phyloP scores from a whole-genome alignment of 768 basidiomycete genomes.

The Termitomyces sp. region DNA sequence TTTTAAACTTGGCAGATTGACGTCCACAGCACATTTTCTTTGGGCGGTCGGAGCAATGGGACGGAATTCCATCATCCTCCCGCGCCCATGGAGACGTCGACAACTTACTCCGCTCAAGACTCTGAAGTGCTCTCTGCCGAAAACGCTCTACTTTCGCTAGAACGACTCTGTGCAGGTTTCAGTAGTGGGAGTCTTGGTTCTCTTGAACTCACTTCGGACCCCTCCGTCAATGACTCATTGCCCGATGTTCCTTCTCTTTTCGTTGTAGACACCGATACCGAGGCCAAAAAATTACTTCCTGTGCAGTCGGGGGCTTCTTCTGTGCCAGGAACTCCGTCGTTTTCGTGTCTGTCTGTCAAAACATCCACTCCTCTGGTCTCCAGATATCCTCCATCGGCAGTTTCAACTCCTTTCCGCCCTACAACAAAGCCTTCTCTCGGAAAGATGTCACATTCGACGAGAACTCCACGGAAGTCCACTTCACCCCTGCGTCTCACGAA shows the following conservation, averaged over 20 bases:
- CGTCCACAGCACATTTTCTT: background rate
- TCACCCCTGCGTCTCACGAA: background rate
- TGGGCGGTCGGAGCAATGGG: background rate
- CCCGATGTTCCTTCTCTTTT: background rate
- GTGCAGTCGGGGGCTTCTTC: background rate
- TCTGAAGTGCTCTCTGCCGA: constrained; percentile 6
- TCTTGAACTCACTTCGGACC: constrained; percentile 17
- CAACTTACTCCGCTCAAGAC: background rate
- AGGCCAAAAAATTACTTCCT: background rate
- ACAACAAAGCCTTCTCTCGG: background rate
- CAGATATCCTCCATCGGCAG: constrained; percentile 1
- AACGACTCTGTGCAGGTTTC: constrained; percentile 19
- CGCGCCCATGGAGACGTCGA: background rate
- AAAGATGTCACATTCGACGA: background rate
- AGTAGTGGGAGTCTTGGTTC: constrained; percentile 31
- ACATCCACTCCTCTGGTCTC: constrained; percentile 5
- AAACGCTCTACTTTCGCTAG: constrained; percentile 14
- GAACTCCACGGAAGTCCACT: background rate
- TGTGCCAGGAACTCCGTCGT: constrained; percentile 1
- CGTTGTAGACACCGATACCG: background rate
- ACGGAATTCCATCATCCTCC: background rate
- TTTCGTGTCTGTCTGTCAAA: background rate
- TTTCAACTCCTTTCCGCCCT: background rate
- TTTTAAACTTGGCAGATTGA: background rate
- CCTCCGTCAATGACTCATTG: background rate